These are phyloP conservation scores for Xylaria cubensis DNA, from an alignment of 495 filamentous ascomycete genomes.

Conservation along the genomic window DNA sequence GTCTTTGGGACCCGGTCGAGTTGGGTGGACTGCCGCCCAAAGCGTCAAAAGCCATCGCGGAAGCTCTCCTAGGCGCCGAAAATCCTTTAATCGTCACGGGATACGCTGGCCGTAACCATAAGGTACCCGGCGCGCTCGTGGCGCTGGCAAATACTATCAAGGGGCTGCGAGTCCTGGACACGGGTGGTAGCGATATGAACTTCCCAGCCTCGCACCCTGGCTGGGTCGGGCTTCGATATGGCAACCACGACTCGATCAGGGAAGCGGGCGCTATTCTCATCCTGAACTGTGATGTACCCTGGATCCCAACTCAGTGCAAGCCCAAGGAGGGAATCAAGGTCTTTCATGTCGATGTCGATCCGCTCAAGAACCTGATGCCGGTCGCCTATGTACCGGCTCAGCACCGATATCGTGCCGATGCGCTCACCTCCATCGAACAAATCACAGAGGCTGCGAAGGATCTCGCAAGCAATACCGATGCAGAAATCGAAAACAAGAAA, in stretches of 20 bases:
- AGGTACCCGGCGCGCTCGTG: conserved; percentile 74
- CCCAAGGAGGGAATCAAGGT: conserved; percentile 67
- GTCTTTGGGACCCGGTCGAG: conserved; percentile 75
- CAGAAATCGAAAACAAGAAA: conserved; percentile 52
- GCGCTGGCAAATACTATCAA: conserved; percentile 77
- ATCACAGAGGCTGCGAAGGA: conserved; percentile 60
- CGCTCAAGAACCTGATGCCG: conserved; percentile 87
- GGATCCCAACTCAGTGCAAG: conserved; percentile 68
- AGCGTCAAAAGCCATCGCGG: conserved; percentile 71
- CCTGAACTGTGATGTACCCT: conserved; percentile 80
- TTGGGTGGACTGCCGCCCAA: conserved; percentile 73
- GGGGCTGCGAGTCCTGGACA: conserved; percentile 85
- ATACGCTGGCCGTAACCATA: conserved; percentile 78
- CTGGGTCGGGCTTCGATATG: conserved; percentile 78
- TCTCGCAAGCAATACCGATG: conserved; percentile 53
- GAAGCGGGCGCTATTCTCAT: conserved; percentile 87
- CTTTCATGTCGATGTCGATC: conserved; percentile 86
- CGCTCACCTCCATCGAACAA: conserved; percentile 73
- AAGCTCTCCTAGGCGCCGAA: conserved; percentile 74
- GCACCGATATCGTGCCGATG: conserved; percentile 77
- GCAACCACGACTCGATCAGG: conserved; percentile 73
- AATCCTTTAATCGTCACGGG: conserved; percentile 83
- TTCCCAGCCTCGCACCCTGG: conserved; percentile 81
- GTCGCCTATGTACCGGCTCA: conserved; percentile 79
- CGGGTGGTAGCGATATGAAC: conserved; percentile 93